Evolutionary conservation across 1,284 basidiomycete species (phyloP).

Genomic region (Moesziomyces sp.): DNA sequence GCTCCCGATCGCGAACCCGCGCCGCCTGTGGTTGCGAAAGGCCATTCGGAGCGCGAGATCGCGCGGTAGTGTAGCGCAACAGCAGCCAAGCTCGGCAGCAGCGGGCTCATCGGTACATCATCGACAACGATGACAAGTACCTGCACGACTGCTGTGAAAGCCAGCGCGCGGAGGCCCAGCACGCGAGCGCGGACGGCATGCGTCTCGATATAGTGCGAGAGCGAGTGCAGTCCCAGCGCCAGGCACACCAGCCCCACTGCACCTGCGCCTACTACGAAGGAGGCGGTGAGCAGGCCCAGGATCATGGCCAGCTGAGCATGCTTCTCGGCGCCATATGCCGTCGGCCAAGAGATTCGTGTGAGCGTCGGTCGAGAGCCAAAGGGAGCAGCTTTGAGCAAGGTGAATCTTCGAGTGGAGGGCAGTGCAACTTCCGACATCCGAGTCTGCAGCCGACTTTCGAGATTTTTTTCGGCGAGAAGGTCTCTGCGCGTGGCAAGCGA

Average conservation of each 20-base stretch:
- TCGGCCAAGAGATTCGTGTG: too few relatives aligned
- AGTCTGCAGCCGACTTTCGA: background rate
- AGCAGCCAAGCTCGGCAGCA: constrained; percentile 14
- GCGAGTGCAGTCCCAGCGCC: constrained; percentile 36
- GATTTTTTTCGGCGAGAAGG: background rate
- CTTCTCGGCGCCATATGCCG: background rate
- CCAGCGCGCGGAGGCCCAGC: constrained; percentile 21
- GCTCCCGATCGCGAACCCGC: background rate
- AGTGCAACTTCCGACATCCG: background rate
- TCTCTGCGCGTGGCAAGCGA: background rate
- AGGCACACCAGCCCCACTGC: constrained; percentile 13
- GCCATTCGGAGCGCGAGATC: constrained; percentile 21
- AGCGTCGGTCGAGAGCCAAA: too few relatives aligned
- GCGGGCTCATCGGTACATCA: constrained; percentile 21
- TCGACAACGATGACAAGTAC: constrained; percentile 13
- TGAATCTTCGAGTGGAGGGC: background rate
- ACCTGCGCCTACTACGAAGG: constrained; percentile 15
- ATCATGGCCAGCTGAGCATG: constrained; percentile 20
- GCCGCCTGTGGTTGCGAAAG: constrained; percentile 4
- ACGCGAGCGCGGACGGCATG: constrained; percentile 28
- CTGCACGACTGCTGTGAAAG: background rate
- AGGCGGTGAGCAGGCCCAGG: constrained; percentile 11
- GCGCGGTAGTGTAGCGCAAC: constrained; percentile 15
- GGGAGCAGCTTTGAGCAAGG: too few relatives aligned
- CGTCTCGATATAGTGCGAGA: constrained; percentile 41